Evolutionary conservation across 257 asterid genomes (phyloP), one percentile per base, ranked within the genome.

Genomic region (Plectranthus barbatus): DNA sequence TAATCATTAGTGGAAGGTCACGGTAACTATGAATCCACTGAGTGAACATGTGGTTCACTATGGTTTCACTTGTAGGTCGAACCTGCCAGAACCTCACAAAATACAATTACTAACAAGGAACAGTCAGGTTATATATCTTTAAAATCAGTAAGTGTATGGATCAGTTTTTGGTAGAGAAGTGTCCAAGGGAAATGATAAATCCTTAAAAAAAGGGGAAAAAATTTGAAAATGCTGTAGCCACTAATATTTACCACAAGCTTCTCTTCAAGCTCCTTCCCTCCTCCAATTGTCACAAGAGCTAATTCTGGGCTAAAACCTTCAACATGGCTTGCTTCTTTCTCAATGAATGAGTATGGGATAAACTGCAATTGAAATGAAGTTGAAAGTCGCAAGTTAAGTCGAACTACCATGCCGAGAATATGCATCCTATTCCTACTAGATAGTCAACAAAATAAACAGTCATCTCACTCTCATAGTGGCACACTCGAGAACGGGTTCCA

Each of bases 1-100:
- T 93, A 84, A 93, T 84, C 99, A 93, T 79, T 58, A 93, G 91
- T 24, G 96, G 99, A 76, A 93, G 99, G 76, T 93, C 99, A 51
- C 99, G 97, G 68, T 90, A 80, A 77, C 99, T 93, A 77, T 90
- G 94, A 69, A 93, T 87, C 99, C 99, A 93, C 56, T 90, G 99
- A 46, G 97, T 93, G 80, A 93, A 93, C 99, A 93, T 93, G 80
- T 93, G 96, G 82, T 93, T 93, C 67, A 93, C 99, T 64, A 93
- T 93, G 65, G 99, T 93, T 81, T 93, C 99, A 76, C 99, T 93
- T 36, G 99, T 93, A 33, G 99, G 97, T 55, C 97, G 85, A 64
- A 93, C 97, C 99, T 93, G 94, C 80, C 96, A 93, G 72, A 86
- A 85, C 96, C 96, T 87, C 96, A 86, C 72, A 65, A 79, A 76